Conservation (phyloP, 2,329 filamentous ascomycete genomes). For the Pseudonectria foliicola region DNA sequence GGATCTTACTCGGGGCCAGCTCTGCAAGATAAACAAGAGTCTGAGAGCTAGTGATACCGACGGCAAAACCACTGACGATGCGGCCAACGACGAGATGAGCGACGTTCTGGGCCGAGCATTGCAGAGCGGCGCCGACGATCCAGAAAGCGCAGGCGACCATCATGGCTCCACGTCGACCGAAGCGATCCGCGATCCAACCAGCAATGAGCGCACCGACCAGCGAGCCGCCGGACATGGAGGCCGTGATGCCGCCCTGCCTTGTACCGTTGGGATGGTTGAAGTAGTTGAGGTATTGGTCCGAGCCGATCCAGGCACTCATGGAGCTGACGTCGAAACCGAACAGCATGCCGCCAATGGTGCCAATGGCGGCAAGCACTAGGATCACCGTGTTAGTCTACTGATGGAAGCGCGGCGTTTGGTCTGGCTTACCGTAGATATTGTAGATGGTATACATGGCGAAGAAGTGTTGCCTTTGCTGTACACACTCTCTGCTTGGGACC, state of each 20-base stretch:
- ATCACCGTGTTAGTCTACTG: slow-evolving; percentile 7
- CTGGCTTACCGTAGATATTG: slow-evolving; percentile 29
- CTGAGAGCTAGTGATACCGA: slow-evolving; percentile 61
- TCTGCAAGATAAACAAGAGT: slow-evolving; percentile 64
- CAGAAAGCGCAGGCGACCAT: slow-evolving; percentile 41
- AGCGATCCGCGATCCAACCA: slow-evolving; percentile 39
- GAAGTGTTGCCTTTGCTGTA: not conserved
- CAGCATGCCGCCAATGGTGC: slow-evolving; percentile 36
- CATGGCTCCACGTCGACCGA: slow-evolving; percentile 38
- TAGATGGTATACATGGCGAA: slow-evolving; percentile 28
- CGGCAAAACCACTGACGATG: slow-evolving; percentile 56
- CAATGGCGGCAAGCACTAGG: slow-evolving; percentile 29
- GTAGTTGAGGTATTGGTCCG: slow-evolving; percentile 43
- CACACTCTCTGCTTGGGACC: not conserved
- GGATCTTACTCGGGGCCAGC: slow-evolving; percentile 48
- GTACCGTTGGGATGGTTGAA: slow-evolving; percentile 40
- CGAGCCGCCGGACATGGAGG: slow-evolving; percentile 42
- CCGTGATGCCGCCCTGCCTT: slow-evolving; percentile 43
- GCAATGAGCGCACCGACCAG: slow-evolving; percentile 38
- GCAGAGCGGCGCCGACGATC: slow-evolving; percentile 53
- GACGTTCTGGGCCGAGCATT: slow-evolving; percentile 51
- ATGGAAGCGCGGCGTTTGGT: not conserved
- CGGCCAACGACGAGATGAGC: slow-evolving; percentile 47
- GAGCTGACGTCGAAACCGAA: slow-evolving; percentile 53
- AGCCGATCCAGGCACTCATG: slow-evolving; percentile 50